phyloP scores from a whole-genome alignment of 2,329 filamentous ascomycete species.

The Colletotrichum viniferum region DNA sequence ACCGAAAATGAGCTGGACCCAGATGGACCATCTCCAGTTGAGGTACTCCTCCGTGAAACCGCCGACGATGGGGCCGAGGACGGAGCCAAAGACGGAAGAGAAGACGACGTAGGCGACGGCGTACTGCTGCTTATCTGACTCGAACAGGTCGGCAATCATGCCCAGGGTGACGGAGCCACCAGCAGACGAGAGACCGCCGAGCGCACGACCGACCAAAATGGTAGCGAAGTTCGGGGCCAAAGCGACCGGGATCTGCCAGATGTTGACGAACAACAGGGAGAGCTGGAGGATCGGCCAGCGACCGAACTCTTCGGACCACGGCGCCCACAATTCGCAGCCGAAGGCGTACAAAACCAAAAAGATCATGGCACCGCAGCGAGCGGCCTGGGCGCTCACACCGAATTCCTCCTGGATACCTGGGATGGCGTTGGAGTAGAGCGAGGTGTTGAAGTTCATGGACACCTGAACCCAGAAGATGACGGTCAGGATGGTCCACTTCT shows the following conservation, averaged over 20 bases:
- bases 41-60: slow-evolving; percentile 74
- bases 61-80: slow-evolving; percentile 79
- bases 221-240: slow-evolving; percentile 75
- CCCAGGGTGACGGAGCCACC: slow-evolving; percentile 76
- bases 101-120: slow-evolving; percentile 80
- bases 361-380: slow-evolving; percentile 75
- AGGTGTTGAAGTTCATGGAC: slow-evolving; percentile 82
- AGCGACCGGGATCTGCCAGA: slow-evolving; percentile 76
- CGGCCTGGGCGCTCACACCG: slow-evolving; percentile 68
- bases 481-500: slow-evolving; percentile 76
- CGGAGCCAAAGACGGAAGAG: slow-evolving; percentile 78
- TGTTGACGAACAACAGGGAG: slow-evolving; percentile 76
- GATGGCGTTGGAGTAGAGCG: slow-evolving; percentile 73
- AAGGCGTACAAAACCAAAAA: slow-evolving; percentile 84
- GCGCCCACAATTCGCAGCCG: slow-evolving; percentile 87
- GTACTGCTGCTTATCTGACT: slow-evolving; percentile 73
- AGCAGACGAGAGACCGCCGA: slow-evolving; percentile 73
- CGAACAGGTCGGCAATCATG: slow-evolving; percentile 78
- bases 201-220: slow-evolving; percentile 71
- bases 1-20: slow-evolving; percentile 85
- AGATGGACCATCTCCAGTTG: slow-evolving; percentile 75
- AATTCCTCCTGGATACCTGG: slow-evolving; percentile 71
- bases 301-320: slow-evolving; percentile 84
- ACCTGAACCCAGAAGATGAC: slow-evolving; percentile 76
- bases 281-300: slow-evolving; percentile 77